These are phyloP conservation scores for Zymoseptoria passerinii DNA, from an alignment of 2,329 filamentous ascomycete species.

Conservation along the genomic window DNA sequence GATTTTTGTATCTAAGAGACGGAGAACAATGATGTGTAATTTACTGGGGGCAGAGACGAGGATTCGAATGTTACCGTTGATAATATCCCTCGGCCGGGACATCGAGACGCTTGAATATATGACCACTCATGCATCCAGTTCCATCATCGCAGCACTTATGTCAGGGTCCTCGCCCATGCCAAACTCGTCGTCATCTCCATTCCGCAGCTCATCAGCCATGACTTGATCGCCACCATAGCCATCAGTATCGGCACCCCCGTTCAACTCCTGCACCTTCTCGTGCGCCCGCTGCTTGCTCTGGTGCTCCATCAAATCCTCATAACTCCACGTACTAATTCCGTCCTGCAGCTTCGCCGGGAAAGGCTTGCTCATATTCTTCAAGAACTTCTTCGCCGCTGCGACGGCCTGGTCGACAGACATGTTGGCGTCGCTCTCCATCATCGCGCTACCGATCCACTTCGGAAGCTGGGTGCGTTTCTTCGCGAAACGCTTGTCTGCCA, in stretches of 20 bases:
- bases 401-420: slow-evolving; percentile 94
- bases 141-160: slow-evolving; percentile 32
- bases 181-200: slow-evolving; percentile 19
- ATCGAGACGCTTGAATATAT: neutral
- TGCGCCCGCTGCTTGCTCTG: slow-evolving; percentile 66
- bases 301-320: slow-evolving; percentile 67
- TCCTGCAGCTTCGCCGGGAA: slow-evolving; percentile 78
- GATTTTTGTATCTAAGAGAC: slow-evolving; percentile 21
- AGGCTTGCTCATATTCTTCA: slow-evolving; percentile 85
- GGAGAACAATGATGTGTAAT: slow-evolving; percentile 12
- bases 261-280: slow-evolving; percentile 43
- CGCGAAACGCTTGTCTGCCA: slow-evolving; percentile 86
- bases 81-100: too few relatives aligned
- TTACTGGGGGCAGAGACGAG: neutral
- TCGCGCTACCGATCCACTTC: slow-evolving; percentile 90
- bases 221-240: slow-evolving; percentile 25
- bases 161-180: slow-evolving; percentile 29
- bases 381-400: slow-evolving; percentile 77
- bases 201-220: slow-evolving; percentile 26
- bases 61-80: too few relatives aligned
- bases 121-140: slow-evolving; percentile 20
- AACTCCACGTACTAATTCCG: slow-evolving; percentile 86
- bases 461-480: slow-evolving; percentile 86
- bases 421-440: slow-evolving; percentile 78
- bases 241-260: slow-evolving; percentile 35